Evolutionary conservation across 371 early-diverging fungal species (phyloP).

Genomic region (Actinomucor elegans): DNA sequence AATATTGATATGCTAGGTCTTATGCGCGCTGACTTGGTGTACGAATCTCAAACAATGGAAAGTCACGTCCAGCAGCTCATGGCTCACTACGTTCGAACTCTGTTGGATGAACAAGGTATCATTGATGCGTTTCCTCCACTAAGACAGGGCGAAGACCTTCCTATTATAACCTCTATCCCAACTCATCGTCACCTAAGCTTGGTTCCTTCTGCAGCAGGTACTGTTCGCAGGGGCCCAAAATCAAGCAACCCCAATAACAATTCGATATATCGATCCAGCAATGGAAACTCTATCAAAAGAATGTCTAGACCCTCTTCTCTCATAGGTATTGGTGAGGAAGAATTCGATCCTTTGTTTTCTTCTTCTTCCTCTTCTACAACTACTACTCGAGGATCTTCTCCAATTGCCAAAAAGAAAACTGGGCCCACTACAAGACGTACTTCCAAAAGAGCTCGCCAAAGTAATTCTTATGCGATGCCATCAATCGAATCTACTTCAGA

Average conservation of each 20-base stretch:
- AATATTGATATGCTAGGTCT: slow-evolving; percentile 41
- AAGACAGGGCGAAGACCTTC: slow-evolving; percentile 23
- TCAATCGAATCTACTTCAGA: too few relatives aligned
- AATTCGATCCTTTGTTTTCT: background rate
- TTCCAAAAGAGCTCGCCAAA: background rate
- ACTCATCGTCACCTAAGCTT: slow-evolving; percentile 44
- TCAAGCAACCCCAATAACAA: too few relatives aligned
- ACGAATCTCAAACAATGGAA: slow-evolving; percentile 18
- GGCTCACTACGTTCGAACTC: slow-evolving; percentile 28
- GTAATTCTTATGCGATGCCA: too few relatives aligned
- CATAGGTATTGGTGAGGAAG: too few relatives aligned
- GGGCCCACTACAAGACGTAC: background rate
- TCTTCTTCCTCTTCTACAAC: slow-evolving; percentile 1
- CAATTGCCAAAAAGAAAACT: slow-evolving; percentile 1
- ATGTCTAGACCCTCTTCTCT: too few relatives aligned
- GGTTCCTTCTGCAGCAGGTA: slow-evolving; percentile 29
- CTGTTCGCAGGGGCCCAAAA: slow-evolving; percentile 20
- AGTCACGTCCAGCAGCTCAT: slow-evolving; percentile 18
- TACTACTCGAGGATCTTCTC: background rate
- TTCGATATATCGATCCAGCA: too few relatives aligned
- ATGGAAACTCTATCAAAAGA: too few relatives aligned
- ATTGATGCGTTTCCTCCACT: slow-evolving; percentile 48
- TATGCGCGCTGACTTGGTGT: slow-evolving; percentile 46
- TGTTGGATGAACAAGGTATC: slow-evolving; percentile 40
- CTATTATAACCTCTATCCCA: slow-evolving; percentile 27